phyloP scores from a whole-genome alignment of 768 basidiomycete species.

The Trametes elegans region DNA sequence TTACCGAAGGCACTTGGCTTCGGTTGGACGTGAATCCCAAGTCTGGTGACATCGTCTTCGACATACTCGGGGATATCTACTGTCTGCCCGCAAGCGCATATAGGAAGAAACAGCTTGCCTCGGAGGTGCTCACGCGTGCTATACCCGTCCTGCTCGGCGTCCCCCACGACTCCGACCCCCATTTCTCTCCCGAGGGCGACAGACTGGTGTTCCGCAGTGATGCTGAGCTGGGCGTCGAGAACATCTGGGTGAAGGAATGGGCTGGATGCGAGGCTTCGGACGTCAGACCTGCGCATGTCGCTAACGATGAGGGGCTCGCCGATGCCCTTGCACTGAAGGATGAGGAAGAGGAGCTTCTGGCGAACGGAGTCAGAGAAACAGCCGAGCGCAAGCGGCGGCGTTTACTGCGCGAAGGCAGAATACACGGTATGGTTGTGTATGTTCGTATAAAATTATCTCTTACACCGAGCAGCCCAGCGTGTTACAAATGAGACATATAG shows the following conservation, averaged over 20 bases:
- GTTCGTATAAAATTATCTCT: not conserved
- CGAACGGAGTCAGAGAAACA: slow-evolving; percentile 51
- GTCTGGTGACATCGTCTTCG: slow-evolving; percentile 70
- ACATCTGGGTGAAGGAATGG: slow-evolving; percentile 72
- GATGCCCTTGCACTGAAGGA: slow-evolving; percentile 37
- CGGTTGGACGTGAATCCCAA: slow-evolving; percentile 70
- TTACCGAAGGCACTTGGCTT: slow-evolving; percentile 74
- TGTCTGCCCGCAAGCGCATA: slow-evolving; percentile 54
- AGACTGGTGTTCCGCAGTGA: slow-evolving; percentile 69
- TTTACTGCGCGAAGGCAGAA: slow-evolving; percentile 57
- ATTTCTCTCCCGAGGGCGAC: slow-evolving; percentile 67
- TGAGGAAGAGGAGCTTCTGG: slow-evolving; percentile 46
- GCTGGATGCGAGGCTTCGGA: slow-evolving; percentile 63
- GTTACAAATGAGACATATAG: slow-evolving; percentile 77
- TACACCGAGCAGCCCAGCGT: slow-evolving; percentile 33
- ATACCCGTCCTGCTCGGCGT: slow-evolving; percentile 61
- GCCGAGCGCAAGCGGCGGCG: slow-evolving; percentile 44
- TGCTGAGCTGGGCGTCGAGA: slow-evolving; percentile 69
- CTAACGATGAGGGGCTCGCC: slow-evolving; percentile 32
- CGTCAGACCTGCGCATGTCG: slow-evolving; percentile 34
- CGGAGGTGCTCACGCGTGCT: slow-evolving; percentile 37
- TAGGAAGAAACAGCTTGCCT: slow-evolving; percentile 28
- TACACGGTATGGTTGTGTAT: slow-evolving; percentile 35
- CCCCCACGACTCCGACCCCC: slow-evolving; percentile 70
- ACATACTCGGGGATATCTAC: slow-evolving; percentile 74